Base-by-base conservation (phyloP, 139 green algal species). In the Yamagishiella unicocca region DNA sequence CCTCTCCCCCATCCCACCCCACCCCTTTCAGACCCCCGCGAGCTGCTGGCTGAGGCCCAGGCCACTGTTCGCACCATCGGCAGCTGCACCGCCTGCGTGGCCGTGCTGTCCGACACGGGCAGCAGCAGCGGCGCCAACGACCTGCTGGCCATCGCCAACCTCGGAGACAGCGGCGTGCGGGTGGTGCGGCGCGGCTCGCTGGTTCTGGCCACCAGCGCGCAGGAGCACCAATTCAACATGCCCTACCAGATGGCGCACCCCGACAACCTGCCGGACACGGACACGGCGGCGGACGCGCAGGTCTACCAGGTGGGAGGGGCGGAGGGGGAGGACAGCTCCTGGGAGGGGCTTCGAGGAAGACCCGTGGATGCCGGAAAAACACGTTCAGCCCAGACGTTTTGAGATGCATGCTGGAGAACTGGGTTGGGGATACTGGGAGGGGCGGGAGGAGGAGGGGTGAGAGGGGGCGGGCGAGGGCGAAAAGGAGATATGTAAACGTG, bases 181-280 rank as follows among this genome's bases (percentile, higher is more conserved):
- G 66, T 98, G n/a, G 54, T 98, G 12, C 87, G 96, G 2, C 84
- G 87, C 10, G 91, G 90, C 0, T 24, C 90, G 9, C 83, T 96
- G 62, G 85, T 93, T 2, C 94, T 95, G 66, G 89, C 91, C 31
- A 97, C 93, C 25, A 88, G 67, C 25, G 1, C 40, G 50, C 95
- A 98, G 92, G 94, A 99, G 94, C 98, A 99, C 91, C 82, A 88
- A 37, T 99, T 98, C 92, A 99, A 99, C 92, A 98, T 96, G 91
- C 98, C 98, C 3, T 99, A 94, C 90, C 96, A 99, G 68, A 95
- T 91, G 92, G 91, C 85, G 29, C 84, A 88, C 67, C 83, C 75
- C 0, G 77, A 89, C 37, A 79, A 92, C 61, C 68, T 94, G 33
- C 83, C 89, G 2, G 83, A 91, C 33, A 93, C 92, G 2, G 93